Base-by-base conservation (phyloP, 257 asterid genomes). In the Phtheirospermum japonicum region DNA sequence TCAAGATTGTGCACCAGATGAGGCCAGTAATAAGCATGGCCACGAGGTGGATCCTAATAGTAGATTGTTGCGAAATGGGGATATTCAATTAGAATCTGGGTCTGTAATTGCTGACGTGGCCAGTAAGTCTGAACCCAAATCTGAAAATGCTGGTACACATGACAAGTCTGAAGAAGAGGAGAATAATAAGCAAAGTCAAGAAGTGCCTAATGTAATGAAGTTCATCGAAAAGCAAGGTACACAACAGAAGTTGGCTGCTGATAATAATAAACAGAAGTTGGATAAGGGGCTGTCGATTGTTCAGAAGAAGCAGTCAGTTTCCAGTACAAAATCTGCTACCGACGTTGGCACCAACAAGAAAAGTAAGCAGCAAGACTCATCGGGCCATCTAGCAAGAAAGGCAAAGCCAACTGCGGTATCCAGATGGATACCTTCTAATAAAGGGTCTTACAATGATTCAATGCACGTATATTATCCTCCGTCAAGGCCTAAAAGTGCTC, bases 401-500 rank as follows among this genome's bases (percentile, higher is more conserved):
- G 97, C 95, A 50, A 87, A 93, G 74, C 82, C 95, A 42, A 85
- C 66, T 81, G 79, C 92, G 53, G 92, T 81, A 53, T 90, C 99
- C 52, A 82, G 85, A 79, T 93, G 97, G 99, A 87, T 93, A 65
- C 97, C 97, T 56, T 5, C 94, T 43, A 93, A 89, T 76, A 93
- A 89, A 81, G 96, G 96, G 55, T 90, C 97, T 62, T 87, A 87
- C 79, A 82, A 89, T 65, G 82, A 82, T 80, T 93, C 96, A 66
- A 87, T 93, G 97, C 99, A 89, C 74, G 91, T 89, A 42, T 77
- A 85, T 64, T 85, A 93, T 80, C 97, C 96, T 54, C 97, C 95
- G n/a, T 76, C 96, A 66, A 82, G 95, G 66, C 72, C 84, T 77
- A 87, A 89, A 72, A 93, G 95, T 78, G 97, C 96, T 75, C 96